These are phyloP conservation scores for Metschnikowia dekortorum DNA, from an alignment of 805 yeast genomes.

Conservation along the genomic window DNA sequence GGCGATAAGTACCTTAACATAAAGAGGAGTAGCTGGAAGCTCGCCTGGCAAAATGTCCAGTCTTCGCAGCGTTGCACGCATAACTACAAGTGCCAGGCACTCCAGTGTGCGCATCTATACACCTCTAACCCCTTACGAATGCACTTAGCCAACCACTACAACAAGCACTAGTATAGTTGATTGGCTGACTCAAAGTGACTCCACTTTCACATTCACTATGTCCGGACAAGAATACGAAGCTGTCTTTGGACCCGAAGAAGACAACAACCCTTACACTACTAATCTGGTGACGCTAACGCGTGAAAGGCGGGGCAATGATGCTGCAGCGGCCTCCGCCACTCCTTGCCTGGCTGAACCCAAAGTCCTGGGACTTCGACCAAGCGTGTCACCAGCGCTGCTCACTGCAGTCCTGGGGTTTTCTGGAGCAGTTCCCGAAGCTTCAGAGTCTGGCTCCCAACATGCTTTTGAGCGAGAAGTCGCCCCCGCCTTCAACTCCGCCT, in stretches of 20 bases:
- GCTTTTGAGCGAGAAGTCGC: background rate
- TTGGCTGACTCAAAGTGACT: background rate
- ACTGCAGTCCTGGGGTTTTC: too few species aligned
- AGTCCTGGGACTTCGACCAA: background rate
- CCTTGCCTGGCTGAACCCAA: background rate
- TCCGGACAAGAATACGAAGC: background rate
- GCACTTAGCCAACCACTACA: background rate
- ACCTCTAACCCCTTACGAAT: background rate
- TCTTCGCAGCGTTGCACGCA: background rate
- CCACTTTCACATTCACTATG: background rate
- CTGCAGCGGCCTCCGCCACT: background rate
- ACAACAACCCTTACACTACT: slow-evolving; percentile 26
- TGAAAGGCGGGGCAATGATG: slow-evolving; percentile 3
- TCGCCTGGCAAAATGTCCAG: background rate
- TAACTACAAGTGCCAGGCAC: background rate
- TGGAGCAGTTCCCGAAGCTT: background rate
- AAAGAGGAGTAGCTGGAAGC: too few species aligned
- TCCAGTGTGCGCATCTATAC: background rate
- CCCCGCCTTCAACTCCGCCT: slow-evolving; percentile 1
- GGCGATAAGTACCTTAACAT: too few species aligned
- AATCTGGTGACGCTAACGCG: slow-evolving; percentile 3
- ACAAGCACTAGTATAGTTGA: background rate
- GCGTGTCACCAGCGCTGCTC: background rate
- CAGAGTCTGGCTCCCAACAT: background rate
- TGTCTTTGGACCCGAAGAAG: slow-evolving; percentile 26